A percentile compares a stretch with the other conserved stretches of the same genome.
These are phyloP conservation scores for Phaseolus lunatus DNA, from an alignment of 306 rosid genomes.

Conservation along the genomic window DNA sequence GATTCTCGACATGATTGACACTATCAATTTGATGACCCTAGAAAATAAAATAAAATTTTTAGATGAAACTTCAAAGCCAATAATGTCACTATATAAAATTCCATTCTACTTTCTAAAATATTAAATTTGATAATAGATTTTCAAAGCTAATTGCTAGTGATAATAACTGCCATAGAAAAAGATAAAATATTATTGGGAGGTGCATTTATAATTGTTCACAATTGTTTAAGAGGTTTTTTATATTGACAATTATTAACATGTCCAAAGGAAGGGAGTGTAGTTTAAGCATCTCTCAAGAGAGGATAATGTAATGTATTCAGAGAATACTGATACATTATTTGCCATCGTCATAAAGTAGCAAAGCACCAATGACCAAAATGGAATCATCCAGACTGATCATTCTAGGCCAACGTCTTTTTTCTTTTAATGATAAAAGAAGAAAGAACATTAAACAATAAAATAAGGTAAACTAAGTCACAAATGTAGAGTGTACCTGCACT, in stretches of 20 bases:
- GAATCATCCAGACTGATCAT: slow-evolving; percentile 4
- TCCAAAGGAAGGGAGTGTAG: neutral
- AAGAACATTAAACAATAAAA: neutral
- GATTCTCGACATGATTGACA: neutral
- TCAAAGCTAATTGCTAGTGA: neutral
- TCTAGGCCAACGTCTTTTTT: neutral
- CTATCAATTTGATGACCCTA: neutral
- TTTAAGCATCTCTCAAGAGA: slow-evolving; percentile 3
- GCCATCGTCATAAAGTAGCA: slow-evolving; percentile 13
- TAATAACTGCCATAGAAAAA: neutral
- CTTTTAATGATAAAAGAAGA: neutral
- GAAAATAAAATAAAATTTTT: neutral
- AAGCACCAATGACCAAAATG: slow-evolving; percentile 1
- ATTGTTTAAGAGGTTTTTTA: neutral
- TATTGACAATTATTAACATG: neutral
- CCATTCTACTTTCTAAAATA: neutral
- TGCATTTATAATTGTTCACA: neutral
- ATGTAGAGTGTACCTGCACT: slow-evolving; percentile 70
- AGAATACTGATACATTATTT: slow-evolving; percentile 14
- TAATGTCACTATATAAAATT: neutral
- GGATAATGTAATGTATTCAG: neutral
- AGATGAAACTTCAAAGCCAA: neutral
- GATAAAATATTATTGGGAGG: neutral
- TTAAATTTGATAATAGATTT: neutral
- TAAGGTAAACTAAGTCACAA: slow-evolving; percentile 6